A percentile compares a stretch with the other conserved stretches of the same genome.
Conservation (phyloP, 805 yeast genomes). For the Pichia sporocuriosa region DNA sequence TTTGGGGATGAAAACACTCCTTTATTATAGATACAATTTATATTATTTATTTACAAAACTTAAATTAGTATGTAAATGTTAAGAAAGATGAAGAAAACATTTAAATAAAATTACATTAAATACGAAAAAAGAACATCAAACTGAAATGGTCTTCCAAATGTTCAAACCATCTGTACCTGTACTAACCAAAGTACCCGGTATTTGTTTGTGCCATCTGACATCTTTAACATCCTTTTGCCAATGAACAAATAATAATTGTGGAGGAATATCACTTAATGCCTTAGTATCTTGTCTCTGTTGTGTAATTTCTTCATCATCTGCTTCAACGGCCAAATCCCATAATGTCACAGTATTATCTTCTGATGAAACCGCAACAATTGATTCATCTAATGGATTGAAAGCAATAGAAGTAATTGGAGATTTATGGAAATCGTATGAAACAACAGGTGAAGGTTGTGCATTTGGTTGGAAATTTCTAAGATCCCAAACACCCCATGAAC, state of each 20-base stretch:
- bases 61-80: not conserved
- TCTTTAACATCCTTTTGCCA: slow-evolving; percentile 98
- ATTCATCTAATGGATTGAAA: slow-evolving; percentile 93
- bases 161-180: slow-evolving; percentile 95
- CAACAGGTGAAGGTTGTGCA: slow-evolving; percentile 71
- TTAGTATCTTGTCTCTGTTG: slow-evolving; percentile 72
- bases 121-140: slow-evolving; percentile 32
- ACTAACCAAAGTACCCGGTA: slow-evolving; percentile 90
- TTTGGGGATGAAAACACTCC: slow-evolving; percentile 9
- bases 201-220: slow-evolving; percentile 95
- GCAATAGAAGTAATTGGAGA: slow-evolving; percentile 88
- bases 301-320: slow-evolving; percentile 93
- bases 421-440: slow-evolving; percentile 91
- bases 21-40: slow-evolving; percentile 1
- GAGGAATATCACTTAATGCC: slow-evolving; percentile 86
- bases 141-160: slow-evolving; percentile 95
- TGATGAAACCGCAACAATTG: slow-evolving; percentile 90
- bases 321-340: slow-evolving; percentile 98
- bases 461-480: slow-evolving; percentile 70
- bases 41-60: too few species aligned
- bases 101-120: not conserved
- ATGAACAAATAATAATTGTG: slow-evolving; percentile 91
- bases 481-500: slow-evolving; percentile 98
- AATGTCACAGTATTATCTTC: slow-evolving; percentile 95
- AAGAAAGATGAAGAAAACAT: not conserved